phyloP scores from a whole-genome alignment of 2,329 filamentous ascomycete species.

The Acephala macrosclerotiorum region DNA sequence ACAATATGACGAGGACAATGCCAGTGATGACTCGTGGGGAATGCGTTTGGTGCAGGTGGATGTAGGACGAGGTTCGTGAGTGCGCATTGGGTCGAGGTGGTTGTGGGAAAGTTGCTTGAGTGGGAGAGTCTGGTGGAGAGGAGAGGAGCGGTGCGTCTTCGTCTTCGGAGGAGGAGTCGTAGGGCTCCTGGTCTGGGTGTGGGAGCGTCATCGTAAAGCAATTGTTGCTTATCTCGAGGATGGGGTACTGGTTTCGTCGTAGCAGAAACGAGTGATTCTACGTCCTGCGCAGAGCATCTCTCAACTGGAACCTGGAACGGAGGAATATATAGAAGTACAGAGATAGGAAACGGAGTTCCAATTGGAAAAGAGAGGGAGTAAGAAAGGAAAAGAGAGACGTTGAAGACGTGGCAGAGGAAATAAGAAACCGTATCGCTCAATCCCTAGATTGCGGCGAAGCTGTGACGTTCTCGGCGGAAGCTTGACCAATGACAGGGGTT shows the following conservation, averaged over 20 bases:
- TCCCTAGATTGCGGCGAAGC: neutral
- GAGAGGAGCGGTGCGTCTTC: slow-evolving; percentile 21
- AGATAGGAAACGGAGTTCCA: neutral
- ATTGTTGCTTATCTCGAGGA: slow-evolving; percentile 3
- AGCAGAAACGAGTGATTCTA: neutral
- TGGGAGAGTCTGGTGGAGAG: slow-evolving; percentile 13
- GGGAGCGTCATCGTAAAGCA: neutral
- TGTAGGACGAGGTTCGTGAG: slow-evolving; percentile 11
- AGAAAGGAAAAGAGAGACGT: neutral
- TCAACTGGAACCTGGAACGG: neutral
- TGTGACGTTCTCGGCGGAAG: no score
- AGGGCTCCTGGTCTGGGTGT: neutral
- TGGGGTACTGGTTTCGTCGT: neutral
- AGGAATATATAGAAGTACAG: neutral
- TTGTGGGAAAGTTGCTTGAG: neutral
- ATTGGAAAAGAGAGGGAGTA: neutral
- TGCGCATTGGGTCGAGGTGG: neutral
- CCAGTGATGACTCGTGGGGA: slow-evolving; percentile 43
- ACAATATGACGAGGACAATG: slow-evolving; percentile 44
- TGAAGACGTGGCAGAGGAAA: neutral
- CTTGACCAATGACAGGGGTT: no score
- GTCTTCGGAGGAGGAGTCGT: slow-evolving; percentile 11
- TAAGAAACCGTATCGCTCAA: no score
- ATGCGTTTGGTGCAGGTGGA: slow-evolving; percentile 30
- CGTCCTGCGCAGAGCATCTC: slow-evolving; percentile 8